phyloP scores from a whole-genome alignment of 2,329 filamentous ascomycete genomes.

The Diaporthe longicolla region DNA sequence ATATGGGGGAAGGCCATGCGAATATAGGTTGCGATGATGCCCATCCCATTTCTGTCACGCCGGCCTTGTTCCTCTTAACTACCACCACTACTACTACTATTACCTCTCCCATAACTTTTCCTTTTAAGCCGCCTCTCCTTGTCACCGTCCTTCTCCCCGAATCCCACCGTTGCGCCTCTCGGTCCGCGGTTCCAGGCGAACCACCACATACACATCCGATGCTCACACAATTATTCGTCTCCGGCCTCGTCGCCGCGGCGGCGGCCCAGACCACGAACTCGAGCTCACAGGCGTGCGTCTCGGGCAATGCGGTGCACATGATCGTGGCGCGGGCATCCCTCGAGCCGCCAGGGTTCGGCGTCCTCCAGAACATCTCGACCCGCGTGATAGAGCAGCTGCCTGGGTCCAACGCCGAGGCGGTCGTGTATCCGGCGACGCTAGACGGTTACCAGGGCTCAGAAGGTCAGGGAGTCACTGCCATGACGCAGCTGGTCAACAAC shows the following conservation, averaged over 20 bases:
- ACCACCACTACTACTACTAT: too few relatives aligned
- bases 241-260: slow-evolving; percentile 20
- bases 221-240: slow-evolving; percentile 24
- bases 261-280: slow-evolving; percentile 29
- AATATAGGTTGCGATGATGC: neutral
- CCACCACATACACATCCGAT: slow-evolving; percentile 1
- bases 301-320: slow-evolving; percentile 46
- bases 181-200: slow-evolving; percentile 3
- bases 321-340: slow-evolving; percentile 47
- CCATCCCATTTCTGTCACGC: slow-evolving; percentile 21
- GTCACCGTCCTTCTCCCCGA: neutral
- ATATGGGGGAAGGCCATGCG: slow-evolving; percentile 5
- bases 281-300: slow-evolving; percentile 34
- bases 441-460: slow-evolving; percentile 45
- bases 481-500: slow-evolving; percentile 41
- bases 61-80: neutral
- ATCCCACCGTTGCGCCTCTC: neutral
- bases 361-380: slow-evolving; percentile 46
- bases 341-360: slow-evolving; percentile 45
- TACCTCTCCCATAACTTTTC: neutral
- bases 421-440: slow-evolving; percentile 49
- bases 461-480: slow-evolving; percentile 42
- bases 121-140: neutral
- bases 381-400: slow-evolving; percentile 45
- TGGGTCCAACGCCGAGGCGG: slow-evolving; percentile 44